Percentiles rank a stretch among this genome's conserved stretches.
phyloP scores from a whole-genome alignment of 1,284 basidiomycete genomes.

The Salmacisia buchloeana region DNA sequence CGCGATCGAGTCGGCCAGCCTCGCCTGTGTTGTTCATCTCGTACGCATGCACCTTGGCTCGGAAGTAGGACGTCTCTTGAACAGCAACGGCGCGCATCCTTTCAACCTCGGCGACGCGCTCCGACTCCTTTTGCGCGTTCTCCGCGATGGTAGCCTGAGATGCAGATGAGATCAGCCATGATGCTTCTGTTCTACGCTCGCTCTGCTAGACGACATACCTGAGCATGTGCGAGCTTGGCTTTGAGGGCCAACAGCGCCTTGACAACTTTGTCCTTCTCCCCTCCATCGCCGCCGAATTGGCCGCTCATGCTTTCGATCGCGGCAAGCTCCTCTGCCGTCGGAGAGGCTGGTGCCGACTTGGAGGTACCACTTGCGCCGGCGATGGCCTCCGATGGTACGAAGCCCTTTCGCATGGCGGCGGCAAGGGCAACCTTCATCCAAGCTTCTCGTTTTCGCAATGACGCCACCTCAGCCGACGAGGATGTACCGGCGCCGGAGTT shows the following conservation, averaged over 20 bases:
- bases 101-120: constrained; percentile 57
- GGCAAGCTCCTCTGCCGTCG: constrained; percentile 20
- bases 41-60: constrained; percentile 81
- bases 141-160: constrained; percentile 64
- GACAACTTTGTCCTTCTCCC: constrained; percentile 57
- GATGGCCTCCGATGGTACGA: constrained; percentile 62
- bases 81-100: constrained; percentile 64
- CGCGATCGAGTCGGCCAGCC: constrained; percentile 66
- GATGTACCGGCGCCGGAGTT: background rate
- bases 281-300: constrained; percentile 28
- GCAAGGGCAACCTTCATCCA: constrained; percentile 81
- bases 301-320: constrained; percentile 50
- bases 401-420: constrained; percentile 75
- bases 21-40: constrained; percentile 69
- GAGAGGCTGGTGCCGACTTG: constrained; percentile 14
- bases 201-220: constrained; percentile 68
- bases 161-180: background rate
- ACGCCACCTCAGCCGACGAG: constrained; percentile 63
- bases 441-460: constrained; percentile 67
- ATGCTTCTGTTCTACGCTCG: no score
- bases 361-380: no score
- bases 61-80: constrained; percentile 93
- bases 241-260: constrained; percentile 78
- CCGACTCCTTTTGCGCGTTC: constrained; percentile 72
- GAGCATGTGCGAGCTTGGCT: constrained; percentile 78